These are phyloP conservation scores for Lipomyces sp. DNA, from an alignment of 805 yeast species.

Conservation along the genomic window DNA sequence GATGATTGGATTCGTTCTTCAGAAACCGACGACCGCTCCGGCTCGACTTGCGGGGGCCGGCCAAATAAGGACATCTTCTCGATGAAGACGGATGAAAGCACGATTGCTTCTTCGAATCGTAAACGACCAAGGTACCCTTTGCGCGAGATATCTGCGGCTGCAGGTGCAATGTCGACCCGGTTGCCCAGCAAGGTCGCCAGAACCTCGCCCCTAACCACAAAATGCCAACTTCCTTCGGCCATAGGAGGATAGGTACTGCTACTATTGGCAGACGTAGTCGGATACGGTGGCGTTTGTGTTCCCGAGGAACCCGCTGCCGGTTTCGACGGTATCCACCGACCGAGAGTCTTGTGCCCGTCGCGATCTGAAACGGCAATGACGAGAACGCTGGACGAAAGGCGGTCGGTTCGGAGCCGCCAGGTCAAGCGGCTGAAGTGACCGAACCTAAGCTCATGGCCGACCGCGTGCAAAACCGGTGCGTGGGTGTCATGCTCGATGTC, in stretches of 20 bases:
- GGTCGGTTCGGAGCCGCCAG: constrained; percentile 3
- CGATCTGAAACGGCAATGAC: constrained; percentile 5
- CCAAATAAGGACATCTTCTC: constrained; percentile 16
- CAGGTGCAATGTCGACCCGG: constrained; percentile 2
- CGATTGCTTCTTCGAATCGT: constrained; percentile 30
- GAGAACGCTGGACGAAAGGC: neutral
- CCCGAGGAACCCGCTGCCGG: too few relatives aligned
- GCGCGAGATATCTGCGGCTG: constrained; percentile 5
- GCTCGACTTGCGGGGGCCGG: constrained; percentile 18
- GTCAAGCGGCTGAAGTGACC: constrained; percentile 3
- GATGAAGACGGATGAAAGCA: constrained; percentile 21
- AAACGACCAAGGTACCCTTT: constrained; percentile 22
- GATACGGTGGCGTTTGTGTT: neutral
- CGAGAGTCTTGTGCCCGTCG: constrained; percentile 5
- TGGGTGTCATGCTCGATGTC: constrained; percentile 9
- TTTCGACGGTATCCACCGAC: constrained; percentile 8
- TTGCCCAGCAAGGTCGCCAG: constrained; percentile 14
- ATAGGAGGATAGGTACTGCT: neutral
- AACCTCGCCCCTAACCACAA: constrained; percentile 2
- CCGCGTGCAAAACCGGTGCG: constrained; percentile 3
- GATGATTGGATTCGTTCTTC: neutral
- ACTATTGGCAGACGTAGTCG: neutral
- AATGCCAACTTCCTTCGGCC: constrained; percentile 6
- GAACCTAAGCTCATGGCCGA: constrained; percentile 5
- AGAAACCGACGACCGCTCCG: neutral